Conservation (phyloP, 768 basidiomycete genomes). For the Phanerodontia chrysosporium region DNA sequence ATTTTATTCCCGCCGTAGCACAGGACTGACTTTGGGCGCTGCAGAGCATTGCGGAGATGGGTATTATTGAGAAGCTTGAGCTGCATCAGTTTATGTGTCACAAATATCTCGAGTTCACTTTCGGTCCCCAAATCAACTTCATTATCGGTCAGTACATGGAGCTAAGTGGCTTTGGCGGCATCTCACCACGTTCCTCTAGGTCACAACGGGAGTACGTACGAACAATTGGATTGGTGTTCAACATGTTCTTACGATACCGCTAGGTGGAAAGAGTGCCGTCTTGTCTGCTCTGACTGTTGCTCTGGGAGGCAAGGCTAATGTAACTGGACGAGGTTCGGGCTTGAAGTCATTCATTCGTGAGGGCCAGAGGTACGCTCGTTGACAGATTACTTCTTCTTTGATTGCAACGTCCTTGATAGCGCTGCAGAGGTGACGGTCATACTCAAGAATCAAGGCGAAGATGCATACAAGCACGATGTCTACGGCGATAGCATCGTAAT, state of each 20-base stretch:
- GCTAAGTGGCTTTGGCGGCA: neutral
- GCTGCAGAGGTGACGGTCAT: slow-evolving; percentile 72
- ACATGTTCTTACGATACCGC: neutral
- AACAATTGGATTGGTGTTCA: neutral
- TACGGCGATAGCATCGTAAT: slow-evolving; percentile 86
- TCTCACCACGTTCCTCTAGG: slow-evolving; percentile 38
- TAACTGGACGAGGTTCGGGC: slow-evolving; percentile 84
- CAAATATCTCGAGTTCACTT: slow-evolving; percentile 72
- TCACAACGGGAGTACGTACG: slow-evolving; percentile 83
- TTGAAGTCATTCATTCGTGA: slow-evolving; percentile 84
- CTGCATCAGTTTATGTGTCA: slow-evolving; percentile 98
- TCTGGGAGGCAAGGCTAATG: slow-evolving; percentile 88
- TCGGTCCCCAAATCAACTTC: slow-evolving; percentile 95
- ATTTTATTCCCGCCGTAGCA: neutral
- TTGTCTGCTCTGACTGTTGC: slow-evolving; percentile 91
- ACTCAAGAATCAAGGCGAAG: slow-evolving; percentile 87
- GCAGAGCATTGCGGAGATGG: slow-evolving; percentile 79
- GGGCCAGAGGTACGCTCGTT: slow-evolving; percentile 73
- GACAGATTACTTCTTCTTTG: too few relatives aligned
- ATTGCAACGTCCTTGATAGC: too few relatives aligned
- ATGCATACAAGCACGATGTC: slow-evolving; percentile 80
- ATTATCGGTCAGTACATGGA: slow-evolving; percentile 66
- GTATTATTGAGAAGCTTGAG: slow-evolving; percentile 82
- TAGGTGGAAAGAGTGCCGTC: slow-evolving; percentile 94
- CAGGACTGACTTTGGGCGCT: neutral